Base-by-base conservation (phyloP, 139 green algal species). In the Chlorella sp. region DNA sequence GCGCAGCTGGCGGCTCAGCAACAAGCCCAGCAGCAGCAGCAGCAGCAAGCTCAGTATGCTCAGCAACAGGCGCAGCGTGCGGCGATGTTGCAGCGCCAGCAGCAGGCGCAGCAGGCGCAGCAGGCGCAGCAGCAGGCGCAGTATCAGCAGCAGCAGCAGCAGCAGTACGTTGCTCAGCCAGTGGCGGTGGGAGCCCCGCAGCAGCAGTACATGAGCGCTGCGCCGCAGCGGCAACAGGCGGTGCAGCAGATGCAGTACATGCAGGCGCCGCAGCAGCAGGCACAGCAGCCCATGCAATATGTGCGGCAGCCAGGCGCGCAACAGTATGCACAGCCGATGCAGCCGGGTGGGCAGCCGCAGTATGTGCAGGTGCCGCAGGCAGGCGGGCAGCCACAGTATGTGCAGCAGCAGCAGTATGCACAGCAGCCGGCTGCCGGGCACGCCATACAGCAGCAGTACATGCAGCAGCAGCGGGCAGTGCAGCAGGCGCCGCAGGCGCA, bases 311-410 rank as follows among this genome's bases (percentile, higher is more conserved):
- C 70, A 32, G 32, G 1, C 4, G 23, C 25, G 32, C 74, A 70
- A 26, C 41, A 70, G 28, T 28, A 36, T 25, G 44, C 44, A 21
- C 41, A 65, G 72, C 44, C 25, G 72, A 57, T 71, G 36, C 47
- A 47, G 41, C 41, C 44, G 2, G 63, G 41, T 0, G 64, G n/a
- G 64, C 78, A 83, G 78, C 78, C 39, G 21, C 55, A 72, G 56
- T 36, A 72, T 39, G 47, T 75, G 75, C 75, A 74, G 65, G 44
- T 78, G 79, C 44, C 30, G 79, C 63, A 56, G 34, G 30, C 72
- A 34, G 28, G 57, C 44, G 44, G 44, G 75, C 75, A 71, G 56
- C 26, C 32, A 30, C 36, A 60, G 76, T 36, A 83, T 23, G 23
- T 47, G 30, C 76, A 44, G 17, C 68, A 74, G 68, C 73, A 67